Conservation (phyloP, 768 basidiomycete species). For the Kwoniella dejecticola region DNA sequence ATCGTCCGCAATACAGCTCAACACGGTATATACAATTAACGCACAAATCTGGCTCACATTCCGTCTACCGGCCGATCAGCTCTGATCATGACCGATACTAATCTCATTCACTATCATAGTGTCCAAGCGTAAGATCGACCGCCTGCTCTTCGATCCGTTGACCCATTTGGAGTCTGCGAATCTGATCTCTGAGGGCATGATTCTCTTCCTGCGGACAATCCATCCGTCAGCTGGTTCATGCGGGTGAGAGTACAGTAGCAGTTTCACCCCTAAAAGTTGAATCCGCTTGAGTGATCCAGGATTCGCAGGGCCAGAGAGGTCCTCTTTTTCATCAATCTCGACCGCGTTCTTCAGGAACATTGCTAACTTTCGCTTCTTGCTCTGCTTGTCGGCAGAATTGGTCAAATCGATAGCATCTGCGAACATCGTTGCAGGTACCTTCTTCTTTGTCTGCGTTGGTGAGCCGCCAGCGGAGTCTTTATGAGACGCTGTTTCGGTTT, state of each 20-base stretch:
- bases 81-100: background rate
- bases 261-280: background rate
- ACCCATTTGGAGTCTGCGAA: background rate
- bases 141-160: background rate
- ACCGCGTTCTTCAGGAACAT: background rate
- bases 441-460: background rate
- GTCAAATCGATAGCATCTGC: constrained; percentile 2
- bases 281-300: background rate
- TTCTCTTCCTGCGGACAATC: background rate
- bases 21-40: too few species aligned
- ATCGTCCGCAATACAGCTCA: too few species aligned
- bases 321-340: background rate
- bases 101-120: background rate
- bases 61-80: background rate
- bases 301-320: background rate
- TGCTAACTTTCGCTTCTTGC: background rate
- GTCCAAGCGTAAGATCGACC: constrained; percentile 1
- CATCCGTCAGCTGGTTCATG: too few species aligned
- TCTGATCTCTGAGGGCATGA: background rate
- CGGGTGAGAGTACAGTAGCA: background rate
- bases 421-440: background rate
- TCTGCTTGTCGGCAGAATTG: background rate
- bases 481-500: background rate
- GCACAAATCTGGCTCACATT: background rate
- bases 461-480: background rate